Evolutionary conservation across 768 basidiomycete genomes (phyloP).

Genomic region (Suillus spraguei): DNA sequence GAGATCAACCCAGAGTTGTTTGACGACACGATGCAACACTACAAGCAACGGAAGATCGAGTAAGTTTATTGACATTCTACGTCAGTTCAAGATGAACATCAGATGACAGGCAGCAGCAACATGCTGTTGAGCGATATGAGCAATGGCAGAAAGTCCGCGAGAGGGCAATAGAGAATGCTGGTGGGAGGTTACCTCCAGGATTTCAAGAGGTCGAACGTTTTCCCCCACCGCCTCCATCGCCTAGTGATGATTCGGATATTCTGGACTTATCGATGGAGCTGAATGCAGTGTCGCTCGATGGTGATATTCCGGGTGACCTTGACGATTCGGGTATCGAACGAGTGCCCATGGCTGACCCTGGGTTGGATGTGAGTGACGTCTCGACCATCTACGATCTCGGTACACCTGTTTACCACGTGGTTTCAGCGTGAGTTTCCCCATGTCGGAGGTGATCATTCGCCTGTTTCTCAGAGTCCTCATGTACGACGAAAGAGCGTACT

Average conservation of each 20-base stretch:
- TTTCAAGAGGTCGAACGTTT: constrained; percentile 68
- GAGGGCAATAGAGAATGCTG: constrained; percentile 70
- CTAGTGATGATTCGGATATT: constrained; percentile 84
- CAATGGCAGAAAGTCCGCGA: constrained; percentile 88
- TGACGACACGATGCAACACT: constrained; percentile 90
- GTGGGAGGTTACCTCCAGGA: constrained; percentile 70
- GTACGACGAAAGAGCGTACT: constrained; percentile 94
- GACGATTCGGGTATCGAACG: constrained; percentile 84
- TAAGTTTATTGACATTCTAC: constrained; percentile 43
- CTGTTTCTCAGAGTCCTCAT: constrained; percentile 68
- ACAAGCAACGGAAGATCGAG: constrained; percentile 86
- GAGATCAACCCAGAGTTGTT: constrained; percentile 98
- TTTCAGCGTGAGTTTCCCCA: constrained; percentile 69
- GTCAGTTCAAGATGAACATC: constrained; percentile 1
- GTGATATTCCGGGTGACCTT: constrained; percentile 60
- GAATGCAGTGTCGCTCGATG: constrained; percentile 79
- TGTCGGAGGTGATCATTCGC: constrained; percentile 60
- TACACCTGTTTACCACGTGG: constrained; percentile 20
- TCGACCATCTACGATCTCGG: constrained; percentile 15
- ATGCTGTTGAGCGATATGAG: constrained; percentile 81
- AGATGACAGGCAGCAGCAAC: constrained; percentile 76
- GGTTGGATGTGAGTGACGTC: constrained; percentile 68
- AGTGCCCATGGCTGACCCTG: constrained; percentile 92
- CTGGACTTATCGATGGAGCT: constrained; percentile 89
- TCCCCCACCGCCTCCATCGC: constrained; percentile 77